Evolutionary conservation across 1,284 basidiomycete genomes (phyloP), one percentile per base, ranked within the genome.

Genomic region (Wolfiporia cocos): DNA sequence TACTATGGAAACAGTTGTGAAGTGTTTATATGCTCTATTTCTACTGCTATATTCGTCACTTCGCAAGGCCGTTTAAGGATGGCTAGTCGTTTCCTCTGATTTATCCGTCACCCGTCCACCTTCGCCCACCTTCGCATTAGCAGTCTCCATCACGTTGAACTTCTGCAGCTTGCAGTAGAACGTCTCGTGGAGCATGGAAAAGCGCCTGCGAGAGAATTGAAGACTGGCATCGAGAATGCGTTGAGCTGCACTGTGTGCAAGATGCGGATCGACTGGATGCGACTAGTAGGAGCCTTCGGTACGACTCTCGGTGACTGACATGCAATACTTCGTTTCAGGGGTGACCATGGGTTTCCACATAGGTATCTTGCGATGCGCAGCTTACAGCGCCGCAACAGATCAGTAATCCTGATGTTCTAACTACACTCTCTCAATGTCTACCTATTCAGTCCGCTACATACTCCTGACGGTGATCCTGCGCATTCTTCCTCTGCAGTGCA

Each of bases 241-340:
- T 70, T 1, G 93, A 96, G 58, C 71, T 96, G 34, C 86, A 90
- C 58, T 93, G 88, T 47, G 91, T 95, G 0, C 92, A 94, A 61
- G 93, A 97, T 59, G 92, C 92, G 0, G 93, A 96, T 58, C 73
- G 92, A 33, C 64, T 97, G 12, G 93, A 97, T 59, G 90, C 91
- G 1, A 92, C 96, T 37, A 93, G 93, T 2, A n/a, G n/a, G n/a
- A n/a, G 87, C 86, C 4, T 86, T 95, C 48, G 92, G 91, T 89
- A 49, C 37, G 49, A 32, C 72, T 7, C 14, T 14, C 14, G n/a
- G n/a, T n/a, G n/a, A n/a, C n/a, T n/a, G n/a, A n/a, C n/a, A n/a
- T n/a, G n/a, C n/a, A n/a, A n/a, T n/a, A n/a, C n/a, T n/a, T n/a
- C n/a, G n/a, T n/a, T n/a, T n/a, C n/a, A n/a, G n/a, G n/a, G n/a